Base-by-base conservation (phyloP, 768 basidiomycete species). In the Daedaleopsis sinensis region DNA sequence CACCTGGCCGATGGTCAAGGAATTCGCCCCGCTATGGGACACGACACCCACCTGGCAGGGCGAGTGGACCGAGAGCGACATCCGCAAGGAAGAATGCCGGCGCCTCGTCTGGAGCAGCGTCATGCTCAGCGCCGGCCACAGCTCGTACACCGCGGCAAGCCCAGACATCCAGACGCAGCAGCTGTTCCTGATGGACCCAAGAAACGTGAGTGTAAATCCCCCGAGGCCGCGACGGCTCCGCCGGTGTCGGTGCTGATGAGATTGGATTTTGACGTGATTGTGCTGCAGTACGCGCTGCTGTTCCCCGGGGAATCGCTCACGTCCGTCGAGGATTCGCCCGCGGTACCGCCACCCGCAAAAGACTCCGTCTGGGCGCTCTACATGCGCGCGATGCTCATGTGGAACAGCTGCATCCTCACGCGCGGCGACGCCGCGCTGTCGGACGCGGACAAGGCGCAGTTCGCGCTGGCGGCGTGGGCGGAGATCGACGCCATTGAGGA, bases 291-390 rank as follows among this genome's bases (percentile, higher is more conserved):
- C 70, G 82, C 84, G 1, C 71, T 91, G n/a, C 74, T 92, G 21
- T 91, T 92, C 71, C 86, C 89, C 8, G 90, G 88, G n/a, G 90
- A 91, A 73, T 79, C 83, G 13, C 73, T 85, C 71, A 57, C 67
- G 32, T 44, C 27, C 43, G 51, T 37, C 9, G 62, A 64, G 42
- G 66, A 63, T 54, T 35, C 48, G 21, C 23, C 62, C 57, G 57
- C 52, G 16, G 19, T 59, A 48, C 62, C 56, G 53, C 63, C 54
- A 27, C 76, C 81, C 10, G 19, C 59, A 62, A 91, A 89, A 71
- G 83, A 89, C 57, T 86, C 86, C 6, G 77, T 91, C 21, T 92
- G 88, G 89, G 88, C 88, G n/a, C 75, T 91, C 54, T 83, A 87
- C 68, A 83, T 88, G 66, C 84, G 88, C 49, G 78, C 82, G 8